phyloP scores from a whole-genome alignment of 805 yeast species.

The Yueomyces sp. region DNA sequence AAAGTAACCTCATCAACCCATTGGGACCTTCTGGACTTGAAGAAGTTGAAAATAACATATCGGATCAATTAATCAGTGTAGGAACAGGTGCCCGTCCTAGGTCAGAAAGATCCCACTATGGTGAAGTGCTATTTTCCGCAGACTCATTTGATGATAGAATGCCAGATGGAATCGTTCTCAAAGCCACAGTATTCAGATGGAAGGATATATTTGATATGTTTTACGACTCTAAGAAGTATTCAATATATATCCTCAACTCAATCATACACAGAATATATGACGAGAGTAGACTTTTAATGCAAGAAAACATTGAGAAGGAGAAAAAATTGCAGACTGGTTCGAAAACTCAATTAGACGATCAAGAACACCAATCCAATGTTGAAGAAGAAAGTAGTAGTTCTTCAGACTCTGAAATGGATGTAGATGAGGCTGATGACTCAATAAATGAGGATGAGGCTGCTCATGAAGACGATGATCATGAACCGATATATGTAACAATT shows the following conservation, averaged over 20 bases:
- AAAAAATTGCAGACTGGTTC: neutral
- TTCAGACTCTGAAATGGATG: constrained; percentile 1
- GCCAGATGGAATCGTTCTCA: constrained; percentile 19
- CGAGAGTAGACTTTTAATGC: constrained; percentile 30
- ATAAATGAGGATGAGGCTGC: neutral
- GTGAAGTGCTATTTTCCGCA: constrained; percentile 20
- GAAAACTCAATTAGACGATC: constrained; percentile 9
- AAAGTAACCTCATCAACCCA: constrained; percentile 20
- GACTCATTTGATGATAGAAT: constrained; percentile 21
- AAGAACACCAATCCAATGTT: constrained; percentile 5
- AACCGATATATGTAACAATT: constrained; percentile 57
- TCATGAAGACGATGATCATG: constrained; percentile 5
- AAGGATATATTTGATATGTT: constrained; percentile 39
- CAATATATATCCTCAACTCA: constrained; percentile 26
- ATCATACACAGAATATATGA: constrained; percentile 36
- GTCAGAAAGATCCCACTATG: constrained; percentile 15
- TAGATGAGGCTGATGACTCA: constrained; percentile 4
- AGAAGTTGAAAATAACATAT: constrained; percentile 20
- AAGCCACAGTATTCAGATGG: constrained; percentile 60
- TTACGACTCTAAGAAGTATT: constrained; percentile 29
- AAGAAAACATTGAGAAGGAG: constrained; percentile 12
- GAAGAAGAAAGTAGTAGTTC: constrained; percentile 2
- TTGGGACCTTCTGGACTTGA: constrained; percentile 23
- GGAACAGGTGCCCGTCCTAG: constrained; percentile 16
- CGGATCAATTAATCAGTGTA: constrained; percentile 15